phyloP scores from a whole-genome alignment of 176 grass and related monocot genomes.

The Hyparrhenia diplandra region DNA sequence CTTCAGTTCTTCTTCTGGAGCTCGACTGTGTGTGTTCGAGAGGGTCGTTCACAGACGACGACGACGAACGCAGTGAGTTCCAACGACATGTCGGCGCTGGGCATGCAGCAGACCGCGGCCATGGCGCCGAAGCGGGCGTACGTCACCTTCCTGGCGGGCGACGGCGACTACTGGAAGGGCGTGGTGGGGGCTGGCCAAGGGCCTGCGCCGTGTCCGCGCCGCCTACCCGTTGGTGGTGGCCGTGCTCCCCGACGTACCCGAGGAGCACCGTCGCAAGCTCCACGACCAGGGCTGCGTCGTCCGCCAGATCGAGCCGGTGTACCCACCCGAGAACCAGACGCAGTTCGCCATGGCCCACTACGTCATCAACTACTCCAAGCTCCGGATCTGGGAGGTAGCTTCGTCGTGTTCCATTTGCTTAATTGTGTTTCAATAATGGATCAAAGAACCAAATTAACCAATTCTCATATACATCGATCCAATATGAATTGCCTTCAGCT shows the following conservation, averaged over 20 bases:
- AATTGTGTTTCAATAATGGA: no score
- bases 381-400: constrained; percentile 77
- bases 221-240: constrained; percentile 74
- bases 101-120: no score
- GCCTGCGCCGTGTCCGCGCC: constrained; percentile 43
- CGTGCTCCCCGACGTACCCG: constrained; percentile 63
- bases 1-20: no score
- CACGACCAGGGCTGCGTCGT: constrained; percentile 52
- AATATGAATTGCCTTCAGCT: constrained; percentile 34
- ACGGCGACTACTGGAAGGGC: constrained; percentile 84
- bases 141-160: constrained; percentile 72
- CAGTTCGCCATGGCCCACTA: constrained; percentile 89
- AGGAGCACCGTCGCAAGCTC: constrained; percentile 40
- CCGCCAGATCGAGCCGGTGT: constrained; percentile 63
- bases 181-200: constrained; percentile 75
- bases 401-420: no score
- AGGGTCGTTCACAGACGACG: no score
- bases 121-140: no score
- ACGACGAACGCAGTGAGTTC: no score
- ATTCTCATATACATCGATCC: no score
- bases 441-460: no score
- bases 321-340: constrained; percentile 65
- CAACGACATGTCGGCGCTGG: no score
- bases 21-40: no score
- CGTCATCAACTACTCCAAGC: constrained; percentile 97